These are phyloP conservation scores for Dactylonectria macrodidyma DNA, from an alignment of 2,329 filamentous ascomycete genomes.

Conservation along the genomic window DNA sequence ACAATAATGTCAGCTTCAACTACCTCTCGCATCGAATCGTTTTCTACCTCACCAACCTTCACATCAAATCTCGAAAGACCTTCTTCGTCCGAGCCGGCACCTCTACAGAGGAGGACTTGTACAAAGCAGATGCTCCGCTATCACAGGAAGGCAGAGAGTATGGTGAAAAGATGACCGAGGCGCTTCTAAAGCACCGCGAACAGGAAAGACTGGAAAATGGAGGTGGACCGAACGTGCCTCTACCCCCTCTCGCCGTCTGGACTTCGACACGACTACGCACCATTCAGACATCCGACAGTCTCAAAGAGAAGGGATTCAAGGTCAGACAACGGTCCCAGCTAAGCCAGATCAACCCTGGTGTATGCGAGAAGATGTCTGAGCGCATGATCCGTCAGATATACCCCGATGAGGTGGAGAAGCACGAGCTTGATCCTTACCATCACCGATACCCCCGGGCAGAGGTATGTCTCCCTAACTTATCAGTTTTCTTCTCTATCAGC, in stretches of 20 bases:
- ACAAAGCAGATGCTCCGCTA: conserved; percentile 90
- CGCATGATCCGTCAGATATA: conserved; percentile 84
- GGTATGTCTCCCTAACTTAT: conserved; percentile 60
- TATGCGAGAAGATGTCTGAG: conserved; percentile 95
- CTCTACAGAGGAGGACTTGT: conserved; percentile 89
- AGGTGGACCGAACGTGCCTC: conserved; percentile 76
- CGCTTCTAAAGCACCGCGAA: conserved; percentile 86
- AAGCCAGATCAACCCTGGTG: conserved; percentile 96
- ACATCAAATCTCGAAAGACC: conserved; percentile 94
- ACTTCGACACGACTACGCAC: conserved; percentile 93
- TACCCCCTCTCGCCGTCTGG: conserved; percentile 92
- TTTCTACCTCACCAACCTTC: conserved; percentile 97
- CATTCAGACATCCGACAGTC: conserved; percentile 87
- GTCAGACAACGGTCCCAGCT: conserved; percentile 95
- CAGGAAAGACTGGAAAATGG: conserved; percentile 81
- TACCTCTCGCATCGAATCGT: conserved; percentile 98
- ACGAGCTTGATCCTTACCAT: conserved; percentile 95
- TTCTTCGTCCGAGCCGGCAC: conserved; percentile 93
- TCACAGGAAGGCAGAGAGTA: conserved; percentile 87
- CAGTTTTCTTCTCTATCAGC: neutral
- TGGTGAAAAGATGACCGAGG: conserved; percentile 87
- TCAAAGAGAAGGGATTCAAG: conserved; percentile 86
- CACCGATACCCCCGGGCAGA: conserved; percentile 96
- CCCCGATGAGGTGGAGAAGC: conserved; percentile 92
- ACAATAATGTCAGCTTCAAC: conserved; percentile 97